Base-by-base conservation (phyloP, 1,139 yeast species). In the Geotrichum reessii region DNA sequence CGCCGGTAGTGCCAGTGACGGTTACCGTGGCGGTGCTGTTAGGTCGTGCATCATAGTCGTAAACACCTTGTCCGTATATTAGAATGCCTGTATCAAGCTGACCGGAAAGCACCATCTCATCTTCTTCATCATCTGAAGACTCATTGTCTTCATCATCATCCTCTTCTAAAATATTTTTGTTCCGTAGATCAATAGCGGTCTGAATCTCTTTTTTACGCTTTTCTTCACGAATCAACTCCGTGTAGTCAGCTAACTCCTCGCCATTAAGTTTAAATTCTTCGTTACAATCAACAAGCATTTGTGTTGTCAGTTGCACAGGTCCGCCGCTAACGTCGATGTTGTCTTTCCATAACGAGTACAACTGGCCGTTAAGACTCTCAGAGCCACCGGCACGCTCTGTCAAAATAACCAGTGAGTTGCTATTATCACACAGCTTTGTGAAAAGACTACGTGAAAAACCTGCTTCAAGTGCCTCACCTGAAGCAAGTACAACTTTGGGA, bases 401-500 rank as follows among this genome's bases (percentile, higher is more conserved):
- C 58, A 93, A 70, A 2, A 92, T 76, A 1, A 91, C 78, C 0
- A 95, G 83, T 1, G 87, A 85, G 58, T 80, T 81, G 47, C 84
- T 87, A 65, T 82, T 83, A 28, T 78, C 76, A 67, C 95, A 86
- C 40, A 88, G 69, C 49, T 77, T 78, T 48, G 80, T 75, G 58
- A 92, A 78, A 0, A 83, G 81, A 49, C 79, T 77, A 22, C 83
- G 76, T 0, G 93, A 75, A 28, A 87, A 85, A 0, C 95, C 95
- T 56, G 76, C 76, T 53, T 80, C 82, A 56, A 88, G 70, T 50
- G 86, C 89, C 24, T 82, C 80, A 17, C 93, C 93, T 0, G 95
- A 82, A 27, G 92, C 88, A 63, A 93, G 83, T 2, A 93, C 85
- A 53, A 93, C 85, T 68, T 89, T 89, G 0, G 96, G 90, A 0